phyloP scores from a whole-genome alignment of 352 stramenopile species.

The Saprolegnia diclina region DNA sequence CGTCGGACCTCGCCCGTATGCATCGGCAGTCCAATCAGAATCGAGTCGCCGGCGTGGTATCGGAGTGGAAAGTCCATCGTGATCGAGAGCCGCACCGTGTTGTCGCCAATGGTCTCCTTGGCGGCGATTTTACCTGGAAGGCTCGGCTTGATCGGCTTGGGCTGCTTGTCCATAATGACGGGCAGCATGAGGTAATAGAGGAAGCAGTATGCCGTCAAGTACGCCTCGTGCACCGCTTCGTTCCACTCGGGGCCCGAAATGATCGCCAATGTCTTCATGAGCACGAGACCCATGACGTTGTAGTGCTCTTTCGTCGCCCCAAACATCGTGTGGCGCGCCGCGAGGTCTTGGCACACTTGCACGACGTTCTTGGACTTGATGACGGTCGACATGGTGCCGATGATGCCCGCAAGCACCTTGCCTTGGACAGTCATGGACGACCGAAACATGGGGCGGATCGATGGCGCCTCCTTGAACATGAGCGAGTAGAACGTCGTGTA shows the following conservation, averaged over 20 bases:
- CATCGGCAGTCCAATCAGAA: conserved; percentile 5
- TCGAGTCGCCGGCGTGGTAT: conserved; percentile 15
- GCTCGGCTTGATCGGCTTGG: background rate
- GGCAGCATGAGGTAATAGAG: conserved; percentile 25
- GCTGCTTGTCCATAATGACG: conserved; percentile 18
- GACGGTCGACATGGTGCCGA: conserved; percentile 19
- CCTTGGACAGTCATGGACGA: conserved; percentile 23
- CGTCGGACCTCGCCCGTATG: background rate
- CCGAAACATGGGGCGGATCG: conserved; percentile 16
- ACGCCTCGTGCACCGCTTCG: conserved; percentile 16
- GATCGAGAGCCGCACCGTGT: conserved; percentile 5
- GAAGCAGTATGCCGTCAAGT: conserved; percentile 25
- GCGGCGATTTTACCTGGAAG: conserved; percentile 3
- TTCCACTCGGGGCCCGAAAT: conserved; percentile 21
- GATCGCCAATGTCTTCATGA: conserved; percentile 26
- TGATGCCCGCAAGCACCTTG: conserved; percentile 14
- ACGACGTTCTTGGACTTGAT: conserved; percentile 5
- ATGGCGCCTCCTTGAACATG: conserved; percentile 12
- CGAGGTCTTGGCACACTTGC: conserved; percentile 17
- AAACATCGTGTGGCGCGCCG: conserved; percentile 2
- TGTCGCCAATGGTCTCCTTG: background rate
- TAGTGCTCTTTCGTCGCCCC: conserved; percentile 10
- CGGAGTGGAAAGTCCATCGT: conserved; percentile 15
- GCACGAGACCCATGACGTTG: conserved; percentile 9
- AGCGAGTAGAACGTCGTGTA: conserved; percentile 24